Evolutionary conservation across 139 green algal species (phyloP).

Genomic region (Micromonas commoda): DNA sequence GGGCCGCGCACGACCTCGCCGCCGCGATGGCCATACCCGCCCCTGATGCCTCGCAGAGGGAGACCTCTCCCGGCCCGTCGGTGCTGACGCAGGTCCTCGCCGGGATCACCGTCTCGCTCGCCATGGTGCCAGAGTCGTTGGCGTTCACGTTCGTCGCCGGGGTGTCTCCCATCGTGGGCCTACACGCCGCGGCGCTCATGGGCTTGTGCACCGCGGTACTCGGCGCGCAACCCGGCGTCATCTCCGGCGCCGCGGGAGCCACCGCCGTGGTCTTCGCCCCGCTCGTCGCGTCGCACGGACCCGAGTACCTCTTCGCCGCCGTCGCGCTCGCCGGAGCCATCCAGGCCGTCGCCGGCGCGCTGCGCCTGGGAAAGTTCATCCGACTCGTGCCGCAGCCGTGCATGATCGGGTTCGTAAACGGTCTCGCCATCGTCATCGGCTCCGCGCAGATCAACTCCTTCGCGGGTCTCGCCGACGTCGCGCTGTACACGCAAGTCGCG

Average conservation of each 20-base stretch:
- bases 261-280: slow-evolving; percentile 34
- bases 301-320: slow-evolving; percentile 39
- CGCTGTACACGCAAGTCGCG: background rate
- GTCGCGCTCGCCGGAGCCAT: slow-evolving; percentile 22
- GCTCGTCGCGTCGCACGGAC: slow-evolving; percentile 29
- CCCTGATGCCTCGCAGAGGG: too few species aligned
- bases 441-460: slow-evolving; percentile 15
- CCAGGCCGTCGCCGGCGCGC: slow-evolving; percentile 21
- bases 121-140: slow-evolving; percentile 36
- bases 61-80: too few species aligned
- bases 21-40: too few species aligned
- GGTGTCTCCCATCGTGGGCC: slow-evolving; percentile 33
- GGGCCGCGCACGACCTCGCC: too few species aligned
- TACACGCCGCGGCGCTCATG: slow-evolving; percentile 37
- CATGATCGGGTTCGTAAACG: slow-evolving; percentile 42
- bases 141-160: slow-evolving; percentile 42
- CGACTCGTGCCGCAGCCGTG: slow-evolving; percentile 34
- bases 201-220: slow-evolving; percentile 15
- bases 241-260: slow-evolving; percentile 36
- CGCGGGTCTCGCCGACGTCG: background rate
- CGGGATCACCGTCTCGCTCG: slow-evolving; percentile 30
- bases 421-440: slow-evolving; percentile 37
- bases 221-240: slow-evolving; percentile 29
- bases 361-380: slow-evolving; percentile 39
- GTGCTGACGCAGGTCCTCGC: slow-evolving; percentile 15